Evolutionary conservation across 768 basidiomycete genomes (phyloP), one percentile per base, ranked within the genome.

Genomic region (Lactarius sp.): DNA sequence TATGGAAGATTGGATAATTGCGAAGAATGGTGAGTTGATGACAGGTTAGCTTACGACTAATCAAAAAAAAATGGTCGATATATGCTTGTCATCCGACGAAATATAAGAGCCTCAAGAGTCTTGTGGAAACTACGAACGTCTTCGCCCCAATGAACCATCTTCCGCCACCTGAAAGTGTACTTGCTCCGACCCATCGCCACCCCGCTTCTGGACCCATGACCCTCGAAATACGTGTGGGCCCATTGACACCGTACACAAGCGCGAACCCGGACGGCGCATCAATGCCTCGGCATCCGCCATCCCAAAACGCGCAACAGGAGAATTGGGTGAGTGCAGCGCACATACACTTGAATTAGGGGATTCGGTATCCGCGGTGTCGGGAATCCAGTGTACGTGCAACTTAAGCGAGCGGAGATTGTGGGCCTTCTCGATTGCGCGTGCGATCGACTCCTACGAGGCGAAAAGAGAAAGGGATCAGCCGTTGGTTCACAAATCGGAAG

Each of bases 361-460:
- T 56, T 51, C 41, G 4, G 27, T 12, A 12, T 47, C 50, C 6
- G 8, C 54, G 44, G 47, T 20, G 33, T 50, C 58, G 6, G 34
- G 68, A n/a, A 68, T 67, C 68, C 68, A 68, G 37, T 58, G 41
- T 49, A 68, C 68, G 37, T 67, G 62, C 31, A 68, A 60, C 59
- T 67, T 67, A 18, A 68, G 66, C 27, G 62, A 53, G 37, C 56
- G 68, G 54, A 68, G 66, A 6, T 67, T 67, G 5, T 52, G 59
- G 22, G 62, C 66, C 52, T 37, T 67, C 46, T 58, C 62, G n/a
- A 68, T 61, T 13, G 68, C 68, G n/a, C 33, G 62, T 41, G 54
- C 56, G 49, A 68, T 67, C 4, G 68, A 67, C 22, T 56, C 66
- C 68, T 68, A 41, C 9, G 50, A 22, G 44, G 20, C 14, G 31